Conservation (phyloP, 371 early-diverging fungal species). For the Mortierella sp. region DNA sequence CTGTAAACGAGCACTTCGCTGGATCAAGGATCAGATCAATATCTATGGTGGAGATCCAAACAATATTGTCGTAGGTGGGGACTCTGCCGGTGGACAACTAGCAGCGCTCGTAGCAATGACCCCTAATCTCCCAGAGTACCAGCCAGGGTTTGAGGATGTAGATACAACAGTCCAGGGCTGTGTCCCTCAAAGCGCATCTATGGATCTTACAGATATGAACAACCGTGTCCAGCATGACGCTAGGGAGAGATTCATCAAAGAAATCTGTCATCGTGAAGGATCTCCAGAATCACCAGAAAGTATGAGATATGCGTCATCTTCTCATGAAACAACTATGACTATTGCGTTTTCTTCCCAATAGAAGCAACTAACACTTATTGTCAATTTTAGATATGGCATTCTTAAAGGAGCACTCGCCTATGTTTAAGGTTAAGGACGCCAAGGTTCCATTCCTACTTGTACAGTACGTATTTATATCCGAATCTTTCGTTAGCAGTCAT, state of each 20-base stretch:
- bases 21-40: slow-evolving; percentile 72
- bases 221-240: slow-evolving; percentile 22
- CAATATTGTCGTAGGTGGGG: slow-evolving; percentile 76
- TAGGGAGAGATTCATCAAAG: slow-evolving; percentile 55
- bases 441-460: slow-evolving; percentile 53
- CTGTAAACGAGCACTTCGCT: slow-evolving; percentile 80
- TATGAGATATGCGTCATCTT: slow-evolving; percentile 11
- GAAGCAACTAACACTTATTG: not conserved
- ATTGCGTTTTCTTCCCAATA: not conserved
- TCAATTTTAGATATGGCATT: slow-evolving; percentile 54
- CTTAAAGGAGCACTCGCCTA: slow-evolving; percentile 64
- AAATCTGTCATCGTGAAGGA: slow-evolving; percentile 52
- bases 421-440: slow-evolving; percentile 27
- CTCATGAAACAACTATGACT: not conserved
- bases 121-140: slow-evolving; percentile 69
- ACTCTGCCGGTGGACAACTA: slow-evolving; percentile 79
- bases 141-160: slow-evolving; percentile 78
- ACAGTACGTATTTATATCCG: slow-evolving; percentile 31
- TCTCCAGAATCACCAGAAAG: slow-evolving; percentile 36
- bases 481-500: not conserved
- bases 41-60: slow-evolving; percentile 79
- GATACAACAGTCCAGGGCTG: slow-evolving; percentile 77
- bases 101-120: slow-evolving; percentile 77
- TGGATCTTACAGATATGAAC: slow-evolving; percentile 58
- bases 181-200: slow-evolving; percentile 60